Conservation (phyloP, 768 basidiomycete species). For the Lactifluus subvellereus region DNA sequence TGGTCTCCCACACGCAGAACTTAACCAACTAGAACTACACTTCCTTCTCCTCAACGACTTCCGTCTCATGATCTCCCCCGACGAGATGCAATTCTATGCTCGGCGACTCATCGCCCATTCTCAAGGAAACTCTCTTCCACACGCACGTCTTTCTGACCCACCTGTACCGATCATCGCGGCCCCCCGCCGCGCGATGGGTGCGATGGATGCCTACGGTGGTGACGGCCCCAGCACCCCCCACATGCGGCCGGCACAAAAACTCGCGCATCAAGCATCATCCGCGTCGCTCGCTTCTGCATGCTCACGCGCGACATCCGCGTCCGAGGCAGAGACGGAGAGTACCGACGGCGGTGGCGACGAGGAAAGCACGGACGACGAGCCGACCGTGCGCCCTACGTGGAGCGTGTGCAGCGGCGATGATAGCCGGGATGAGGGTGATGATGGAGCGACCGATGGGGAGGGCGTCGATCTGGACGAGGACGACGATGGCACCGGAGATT, state of each 20-base stretch:
- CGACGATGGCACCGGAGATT: slow-evolving; percentile 11
- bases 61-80: slow-evolving; percentile 73
- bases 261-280: slow-evolving; percentile 21
- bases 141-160: background rate
- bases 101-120: slow-evolving; percentile 80
- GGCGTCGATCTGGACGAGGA: slow-evolving; percentile 13
- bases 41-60: slow-evolving; percentile 97
- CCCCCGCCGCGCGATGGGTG: slow-evolving; percentile 42
- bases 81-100: slow-evolving; percentile 94
- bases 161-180: slow-evolving; percentile 22
- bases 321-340: slow-evolving; percentile 38
- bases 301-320: slow-evolving; percentile 30
- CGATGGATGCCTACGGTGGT: slow-evolving; percentile 35
- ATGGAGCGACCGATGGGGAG: slow-evolving; percentile 13
- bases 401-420: slow-evolving; percentile 16
- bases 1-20: slow-evolving; percentile 84
- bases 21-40: slow-evolving; percentile 96
- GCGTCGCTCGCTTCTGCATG: slow-evolving; percentile 27
- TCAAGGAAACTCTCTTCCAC: slow-evolving; percentile 29
- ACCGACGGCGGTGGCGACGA: slow-evolving; percentile 30
- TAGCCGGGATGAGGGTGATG: slow-evolving; percentile 14
- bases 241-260: slow-evolving; percentile 15
- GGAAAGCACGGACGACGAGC: slow-evolving; percentile 70
- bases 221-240: slow-evolving; percentile 24
- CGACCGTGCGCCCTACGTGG: slow-evolving; percentile 57